These are phyloP conservation scores for Saccharomyces hybrid DNA, from an alignment of 1,139 yeast genomes.

Conservation along the genomic window DNA sequence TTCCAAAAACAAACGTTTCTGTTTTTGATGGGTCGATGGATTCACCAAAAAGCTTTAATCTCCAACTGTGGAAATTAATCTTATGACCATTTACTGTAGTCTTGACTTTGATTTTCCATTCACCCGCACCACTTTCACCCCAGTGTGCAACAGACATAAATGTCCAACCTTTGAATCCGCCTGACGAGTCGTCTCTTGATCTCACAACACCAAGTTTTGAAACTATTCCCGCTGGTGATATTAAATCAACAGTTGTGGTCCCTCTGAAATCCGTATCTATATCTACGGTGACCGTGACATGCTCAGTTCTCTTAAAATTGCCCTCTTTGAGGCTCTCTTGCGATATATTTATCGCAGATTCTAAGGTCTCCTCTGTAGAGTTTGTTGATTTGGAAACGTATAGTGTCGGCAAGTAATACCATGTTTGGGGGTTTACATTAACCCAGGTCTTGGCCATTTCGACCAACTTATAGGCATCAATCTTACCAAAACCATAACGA, in stretches of 20 bases:
- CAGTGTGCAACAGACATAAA: slow-evolving; percentile 98
- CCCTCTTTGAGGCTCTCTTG: slow-evolving; percentile 43
- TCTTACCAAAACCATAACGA: slow-evolving; percentile 84
- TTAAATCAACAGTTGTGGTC: slow-evolving; percentile 52
- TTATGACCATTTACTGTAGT: slow-evolving; percentile 37
- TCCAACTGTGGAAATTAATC: slow-evolving; percentile 62
- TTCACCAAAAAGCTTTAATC: slow-evolving; percentile 76
- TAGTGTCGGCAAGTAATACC: slow-evolving; percentile 46
- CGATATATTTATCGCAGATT: slow-evolving; percentile 43
- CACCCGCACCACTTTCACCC: slow-evolving; percentile 83
- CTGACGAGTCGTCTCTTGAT: slow-evolving; percentile 44
- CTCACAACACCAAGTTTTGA: slow-evolving; percentile 76
- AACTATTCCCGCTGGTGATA: slow-evolving; percentile 66
- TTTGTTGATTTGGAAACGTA: slow-evolving; percentile 23
- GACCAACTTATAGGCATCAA: slow-evolving; percentile 76
- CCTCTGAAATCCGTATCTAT: slow-evolving; percentile 66
- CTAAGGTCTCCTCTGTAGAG: slow-evolving; percentile 29
- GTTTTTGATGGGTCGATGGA: slow-evolving; percentile 57
- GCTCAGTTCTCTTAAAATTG: slow-evolving; percentile 72
- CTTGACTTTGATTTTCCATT: slow-evolving; percentile 67
- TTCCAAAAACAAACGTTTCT: slow-evolving; percentile 38
- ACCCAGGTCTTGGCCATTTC: slow-evolving; percentile 70
- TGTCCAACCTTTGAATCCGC: slow-evolving; percentile 77
- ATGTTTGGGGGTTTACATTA: slow-evolving; percentile 83
- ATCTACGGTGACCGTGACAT: slow-evolving; percentile 73